Evolutionary conservation across 441 rosid species (phyloP).

Genomic region (Viola pubescens): DNA sequence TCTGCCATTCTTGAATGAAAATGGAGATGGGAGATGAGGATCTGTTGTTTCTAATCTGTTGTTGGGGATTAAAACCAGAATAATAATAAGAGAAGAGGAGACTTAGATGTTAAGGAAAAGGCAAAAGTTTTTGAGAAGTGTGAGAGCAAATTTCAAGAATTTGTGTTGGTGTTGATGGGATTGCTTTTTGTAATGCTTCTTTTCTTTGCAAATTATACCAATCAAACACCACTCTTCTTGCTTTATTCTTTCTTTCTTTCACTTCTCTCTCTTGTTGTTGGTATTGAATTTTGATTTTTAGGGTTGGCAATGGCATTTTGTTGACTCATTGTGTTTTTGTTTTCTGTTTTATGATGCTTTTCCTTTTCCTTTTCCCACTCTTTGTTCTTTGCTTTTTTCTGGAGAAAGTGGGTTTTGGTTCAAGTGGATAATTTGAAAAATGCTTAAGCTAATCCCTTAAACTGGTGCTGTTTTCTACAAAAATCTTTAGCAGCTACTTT

Average conservation of each 20-base stretch:
- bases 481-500: too few relatives aligned
- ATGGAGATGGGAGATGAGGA: constrained; percentile 6
- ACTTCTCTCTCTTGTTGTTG: not conserved
- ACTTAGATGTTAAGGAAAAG: constrained; percentile 52
- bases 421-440: not conserved
- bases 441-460: too few relatives aligned
- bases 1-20: constrained; percentile 57
- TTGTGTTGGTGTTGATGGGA: not conserved
- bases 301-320: constrained; percentile 18
- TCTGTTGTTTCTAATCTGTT: not conserved
- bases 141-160: constrained; percentile 30
- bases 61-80: constrained; percentile 11
- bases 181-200: constrained; percentile 7
- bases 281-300: not conserved
- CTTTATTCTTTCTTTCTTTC: constrained; percentile 19
- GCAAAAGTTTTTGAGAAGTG: constrained; percentile 24
- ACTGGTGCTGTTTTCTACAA: not conserved
- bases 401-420: not conserved
- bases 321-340: constrained; percentile 18
- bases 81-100: constrained; percentile 23
- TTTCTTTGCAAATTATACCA: constrained; percentile 17
- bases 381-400: constrained; percentile 8
- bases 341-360: not conserved
- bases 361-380: not conserved
- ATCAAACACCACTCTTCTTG: not conserved